Conservation (phyloP, 2,329 filamentous ascomycete genomes). For the Pseudogymnoascus verrucosus region DNA sequence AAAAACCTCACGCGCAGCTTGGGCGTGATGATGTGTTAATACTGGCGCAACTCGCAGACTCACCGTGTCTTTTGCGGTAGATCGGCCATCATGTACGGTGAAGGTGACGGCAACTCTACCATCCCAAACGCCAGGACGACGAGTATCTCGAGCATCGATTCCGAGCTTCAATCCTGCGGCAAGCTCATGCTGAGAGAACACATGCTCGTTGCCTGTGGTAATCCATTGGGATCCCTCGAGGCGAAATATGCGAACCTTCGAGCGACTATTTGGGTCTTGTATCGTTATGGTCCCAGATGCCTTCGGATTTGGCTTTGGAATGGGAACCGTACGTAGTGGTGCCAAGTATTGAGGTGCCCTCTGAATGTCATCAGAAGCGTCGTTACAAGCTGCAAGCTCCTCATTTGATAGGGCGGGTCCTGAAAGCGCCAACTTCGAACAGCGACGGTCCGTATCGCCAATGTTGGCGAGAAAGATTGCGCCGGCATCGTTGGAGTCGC, state of each 20-base stretch:
- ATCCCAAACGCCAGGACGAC: not conserved
- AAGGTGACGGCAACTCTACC: not conserved
- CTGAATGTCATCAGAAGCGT: slow-evolving; percentile 30
- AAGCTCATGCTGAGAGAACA: not conserved
- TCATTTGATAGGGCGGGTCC: slow-evolving; percentile 17
- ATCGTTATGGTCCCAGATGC: not conserved
- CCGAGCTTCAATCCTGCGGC: not conserved
- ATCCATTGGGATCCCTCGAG: not conserved
- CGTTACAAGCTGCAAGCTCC: slow-evolving; percentile 29
- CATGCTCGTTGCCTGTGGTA: not conserved
- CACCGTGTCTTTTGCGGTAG: slow-evolving; percentile 23
- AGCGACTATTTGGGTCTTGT: not conserved
- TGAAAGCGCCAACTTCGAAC: slow-evolving; percentile 16
- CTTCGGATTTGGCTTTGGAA: not conserved
- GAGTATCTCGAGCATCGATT: not conserved
- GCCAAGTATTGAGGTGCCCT: slow-evolving; percentile 27
- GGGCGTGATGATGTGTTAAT: slow-evolving; percentile 32
- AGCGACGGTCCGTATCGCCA: slow-evolving; percentile 28
- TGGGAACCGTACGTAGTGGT: slow-evolving; percentile 26
- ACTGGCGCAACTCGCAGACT: slow-evolving; percentile 32
- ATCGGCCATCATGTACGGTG: not conserved
- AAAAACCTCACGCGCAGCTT: slow-evolving; percentile 26
- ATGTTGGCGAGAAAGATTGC: slow-evolving; percentile 34
- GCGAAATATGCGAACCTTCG: not conserved
- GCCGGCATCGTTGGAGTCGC: slow-evolving; percentile 22